Conservation (phyloP, 805 yeast species). For the Candida verbasci region DNA sequence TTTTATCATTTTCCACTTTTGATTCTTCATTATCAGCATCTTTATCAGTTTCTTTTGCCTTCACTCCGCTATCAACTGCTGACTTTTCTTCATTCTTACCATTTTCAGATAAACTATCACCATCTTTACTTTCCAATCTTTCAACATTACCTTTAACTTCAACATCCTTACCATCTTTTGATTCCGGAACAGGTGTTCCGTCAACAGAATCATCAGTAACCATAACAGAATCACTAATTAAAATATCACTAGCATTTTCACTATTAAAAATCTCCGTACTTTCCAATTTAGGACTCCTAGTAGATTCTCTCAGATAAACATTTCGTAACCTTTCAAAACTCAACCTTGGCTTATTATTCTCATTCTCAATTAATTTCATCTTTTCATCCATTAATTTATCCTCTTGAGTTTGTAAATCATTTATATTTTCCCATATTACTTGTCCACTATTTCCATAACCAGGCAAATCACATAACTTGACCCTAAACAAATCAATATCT, state of each 20-base stretch:
- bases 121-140: conserved; percentile 4
- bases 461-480: conserved; percentile 52
- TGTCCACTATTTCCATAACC: conserved; percentile 63
- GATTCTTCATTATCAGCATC: too few species aligned
- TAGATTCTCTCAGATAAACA: not conserved
- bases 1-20: too few species aligned
- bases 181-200: not conserved
- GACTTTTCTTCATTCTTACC: too few species aligned
- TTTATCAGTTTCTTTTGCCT: too few species aligned
- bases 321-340: not conserved
- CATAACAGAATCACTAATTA: not conserved
- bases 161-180: not conserved
- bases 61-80: too few species aligned
- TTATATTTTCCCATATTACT: conserved; percentile 57
- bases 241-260: not conserved
- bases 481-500: conserved; percentile 62
- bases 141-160: not conserved
- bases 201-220: not conserved
- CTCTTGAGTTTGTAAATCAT: conserved; percentile 47
- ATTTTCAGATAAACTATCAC: too few species aligned
- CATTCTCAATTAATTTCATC: conserved; percentile 37
- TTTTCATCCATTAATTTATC: conserved; percentile 44
- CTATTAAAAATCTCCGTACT: not conserved
- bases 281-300: not conserved
- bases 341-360: conserved; percentile 6